Percentiles rank a stretch among this genome's conserved stretches.
phyloP scores from a whole-genome alignment of 2,329 filamentous ascomycete species.

The Penicillium sp. region DNA sequence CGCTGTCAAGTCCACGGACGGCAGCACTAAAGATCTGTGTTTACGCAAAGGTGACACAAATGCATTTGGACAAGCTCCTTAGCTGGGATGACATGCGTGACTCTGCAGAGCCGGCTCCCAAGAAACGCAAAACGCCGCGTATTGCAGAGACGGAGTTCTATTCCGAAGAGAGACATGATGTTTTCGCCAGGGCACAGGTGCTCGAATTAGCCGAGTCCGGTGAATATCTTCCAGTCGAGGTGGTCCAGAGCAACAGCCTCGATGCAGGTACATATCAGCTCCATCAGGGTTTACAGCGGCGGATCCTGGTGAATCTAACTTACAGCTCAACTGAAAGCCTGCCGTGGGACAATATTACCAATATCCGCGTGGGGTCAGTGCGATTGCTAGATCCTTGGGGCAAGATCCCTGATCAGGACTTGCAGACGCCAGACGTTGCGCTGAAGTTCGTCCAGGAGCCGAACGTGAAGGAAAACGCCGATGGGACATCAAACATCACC shows the following conservation, averaged over 20 bases:
- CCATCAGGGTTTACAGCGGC: slow-evolving; percentile 84
- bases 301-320: slow-evolving; percentile 77
- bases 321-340: slow-evolving; percentile 82
- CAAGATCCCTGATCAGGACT: slow-evolving; percentile 70
- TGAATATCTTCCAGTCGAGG: slow-evolving; percentile 84
- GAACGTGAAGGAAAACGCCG: slow-evolving; percentile 71
- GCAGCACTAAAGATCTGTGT: slow-evolving; percentile 76
- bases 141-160: slow-evolving; percentile 89
- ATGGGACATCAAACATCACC: slow-evolving; percentile 79
- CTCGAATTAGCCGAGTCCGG: slow-evolving; percentile 86
- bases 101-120: slow-evolving; percentile 48
- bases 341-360: slow-evolving; percentile 75
- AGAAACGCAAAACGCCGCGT: slow-evolving; percentile 55
- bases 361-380: slow-evolving; percentile 69
- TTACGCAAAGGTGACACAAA: slow-evolving; percentile 79
- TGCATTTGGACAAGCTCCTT: slow-evolving; percentile 92
- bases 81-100: slow-evolving; percentile 99
- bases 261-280: slow-evolving; percentile 89
- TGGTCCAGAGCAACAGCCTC: slow-evolving; percentile 72
- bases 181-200: slow-evolving; percentile 79
- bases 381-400: slow-evolving; percentile 76
- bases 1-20: slow-evolving; percentile 64
- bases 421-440: slow-evolving; percentile 62
- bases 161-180: slow-evolving; percentile 83
- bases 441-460: slow-evolving; percentile 71